These are phyloP conservation scores for Parachlorella kessleri DNA, from an alignment of 139 green algal genomes.

Conservation along the genomic window DNA sequence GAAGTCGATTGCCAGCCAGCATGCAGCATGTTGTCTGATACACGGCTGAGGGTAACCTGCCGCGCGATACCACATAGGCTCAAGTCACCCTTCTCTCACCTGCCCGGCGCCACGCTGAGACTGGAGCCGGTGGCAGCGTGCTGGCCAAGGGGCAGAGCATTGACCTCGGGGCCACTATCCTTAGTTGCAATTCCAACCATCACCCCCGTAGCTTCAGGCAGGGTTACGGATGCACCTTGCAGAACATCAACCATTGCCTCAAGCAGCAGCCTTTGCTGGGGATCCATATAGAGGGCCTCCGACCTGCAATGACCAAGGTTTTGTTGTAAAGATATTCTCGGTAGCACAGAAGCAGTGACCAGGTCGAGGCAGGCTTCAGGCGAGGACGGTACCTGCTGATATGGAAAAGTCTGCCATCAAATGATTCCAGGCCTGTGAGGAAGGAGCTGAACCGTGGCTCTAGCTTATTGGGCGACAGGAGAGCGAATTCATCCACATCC, in stretches of 20 bases:
- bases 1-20: too few relatives aligned
- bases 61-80: too few relatives aligned
- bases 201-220: neutral
- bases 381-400: too few relatives aligned
- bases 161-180: too few relatives aligned
- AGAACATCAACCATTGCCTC: constrained; percentile 46
- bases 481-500: constrained; percentile 39
- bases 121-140: constrained; percentile 73
- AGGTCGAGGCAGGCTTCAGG: neutral
- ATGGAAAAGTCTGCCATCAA: constrained; percentile 44
- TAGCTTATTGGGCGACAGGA: neutral
- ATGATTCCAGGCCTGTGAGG: constrained; percentile 50
- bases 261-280: constrained; percentile 78
- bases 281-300: constrained; percentile 63
- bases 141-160: constrained; percentile 48
- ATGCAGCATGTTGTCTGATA: too few relatives aligned
- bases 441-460: constrained; percentile 60
- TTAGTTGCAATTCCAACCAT: constrained; percentile 45
- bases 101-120: constrained; percentile 45
- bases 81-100: too few relatives aligned
- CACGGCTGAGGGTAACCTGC: too few relatives aligned
- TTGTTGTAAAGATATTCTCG: neutral
- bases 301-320: neutral
- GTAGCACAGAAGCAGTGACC: neutral
- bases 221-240: neutral